Base-by-base conservation (phyloP, 768 basidiomycete species). In the Russula ochroleuca region DNA sequence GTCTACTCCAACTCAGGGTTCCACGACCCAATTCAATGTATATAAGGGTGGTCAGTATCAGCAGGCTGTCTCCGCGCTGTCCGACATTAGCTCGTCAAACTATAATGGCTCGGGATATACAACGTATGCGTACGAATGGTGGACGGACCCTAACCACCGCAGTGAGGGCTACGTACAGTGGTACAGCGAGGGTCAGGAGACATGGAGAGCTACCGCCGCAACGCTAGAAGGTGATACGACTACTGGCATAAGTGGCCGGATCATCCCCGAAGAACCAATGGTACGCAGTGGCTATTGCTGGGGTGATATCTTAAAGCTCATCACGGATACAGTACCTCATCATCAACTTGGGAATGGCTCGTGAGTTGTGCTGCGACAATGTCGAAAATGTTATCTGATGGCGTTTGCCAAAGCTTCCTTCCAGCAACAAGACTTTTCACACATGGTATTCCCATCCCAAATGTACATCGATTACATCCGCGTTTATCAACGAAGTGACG, bases 381-480 rank as follows among this genome's bases (percentile, higher is more conserved):
- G 40, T 53, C 28, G 25, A 59, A 59, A 61, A 41, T 52, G 57
- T 54, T 28, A 40, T 21, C 47, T 40, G 35, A 59, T 56, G 14
- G 35, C 21, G n/a, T 43, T 41, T 33, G 31, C 21, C 59, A 17
- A 61, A 81, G 79, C 85, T 3, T 79, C 80, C 45, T 94, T 95
- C 79, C 90, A 94, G 70, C 68, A 73, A 54, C 83, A 84, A 61
- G 86, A 94, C 73, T 93, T 79, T 70, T 78, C 77, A 67, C 77
- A 92, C 70, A 77, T 98, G 58, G 70, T 73, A 52, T 96, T 94
- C 79, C 96, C 95, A 0, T 78, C 82, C 8, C 76, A 81, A 63
- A 90, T 96, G 90, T 83, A 82, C 64, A 76, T 98, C 67, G 96
- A 98, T 74, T 98, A 97, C 69, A 82, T 99, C 25, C 85, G 93